These are phyloP conservation scores for Pythium volutum DNA, from an alignment of 352 stramenopile species.

Conservation along the genomic window DNA sequence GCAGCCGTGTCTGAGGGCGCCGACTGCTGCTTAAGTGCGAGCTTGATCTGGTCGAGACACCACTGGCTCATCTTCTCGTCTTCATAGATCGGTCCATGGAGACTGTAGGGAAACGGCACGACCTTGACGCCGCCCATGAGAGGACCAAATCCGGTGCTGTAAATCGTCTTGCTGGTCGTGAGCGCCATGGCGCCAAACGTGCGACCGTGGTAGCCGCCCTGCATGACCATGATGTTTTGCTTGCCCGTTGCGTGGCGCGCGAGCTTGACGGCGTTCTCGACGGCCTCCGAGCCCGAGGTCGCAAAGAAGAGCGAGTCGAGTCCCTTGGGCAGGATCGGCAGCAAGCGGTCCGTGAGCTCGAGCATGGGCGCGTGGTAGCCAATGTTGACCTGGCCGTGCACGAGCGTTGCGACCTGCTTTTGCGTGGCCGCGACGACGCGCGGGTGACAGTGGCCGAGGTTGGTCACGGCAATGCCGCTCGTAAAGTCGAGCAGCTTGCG, in stretches of 20 bases:
- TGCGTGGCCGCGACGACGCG: constrained; percentile 88
- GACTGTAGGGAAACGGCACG: constrained; percentile 86
- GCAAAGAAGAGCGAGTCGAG: constrained; percentile 91
- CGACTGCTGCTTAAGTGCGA: constrained; percentile 91
- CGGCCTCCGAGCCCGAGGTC: constrained; percentile 88
- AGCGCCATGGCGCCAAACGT: constrained; percentile 91
- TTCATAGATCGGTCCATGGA: constrained; percentile 82
- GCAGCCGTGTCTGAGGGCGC: constrained; percentile 84
- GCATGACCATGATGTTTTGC: constrained; percentile 90
- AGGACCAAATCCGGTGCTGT: constrained; percentile 84
- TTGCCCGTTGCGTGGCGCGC: constrained; percentile 89
- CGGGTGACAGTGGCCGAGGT: constrained; percentile 91
- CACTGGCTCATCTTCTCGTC: constrained; percentile 62
- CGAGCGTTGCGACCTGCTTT: constrained; percentile 84
- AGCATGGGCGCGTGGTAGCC: constrained; percentile 92
- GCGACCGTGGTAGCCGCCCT: constrained; percentile 91
- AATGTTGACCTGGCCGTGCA: constrained; percentile 92
- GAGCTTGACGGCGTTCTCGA: constrained; percentile 93
- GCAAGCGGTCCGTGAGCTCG: constrained; percentile 82
- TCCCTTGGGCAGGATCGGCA: constrained; percentile 69
- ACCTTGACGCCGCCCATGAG: constrained; percentile 82
- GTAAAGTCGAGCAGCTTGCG: constrained; percentile 92
- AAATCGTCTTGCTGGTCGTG: constrained; percentile 90
- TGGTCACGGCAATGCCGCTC: constrained; percentile 91
- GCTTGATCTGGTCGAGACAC: constrained; percentile 81